Evolutionary conservation across 345 rosid species (phyloP).

Genomic region (Kandelia obovata): DNA sequence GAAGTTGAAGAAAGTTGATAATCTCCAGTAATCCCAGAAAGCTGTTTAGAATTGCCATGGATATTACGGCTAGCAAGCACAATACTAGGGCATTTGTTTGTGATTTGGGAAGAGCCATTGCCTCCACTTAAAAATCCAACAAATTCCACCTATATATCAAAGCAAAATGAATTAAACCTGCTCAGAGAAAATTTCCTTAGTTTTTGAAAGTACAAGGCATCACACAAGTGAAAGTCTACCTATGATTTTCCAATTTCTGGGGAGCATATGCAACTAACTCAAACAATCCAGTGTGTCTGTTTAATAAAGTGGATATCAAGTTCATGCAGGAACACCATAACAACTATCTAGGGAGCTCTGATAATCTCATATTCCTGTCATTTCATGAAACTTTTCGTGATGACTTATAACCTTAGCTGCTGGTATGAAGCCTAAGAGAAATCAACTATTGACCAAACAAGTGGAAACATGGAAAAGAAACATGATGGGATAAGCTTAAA

Average conservation of each 20-base stretch:
- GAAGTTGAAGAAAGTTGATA: constrained; percentile 52
- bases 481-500: background rate
- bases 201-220: background rate
- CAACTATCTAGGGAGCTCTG: background rate
- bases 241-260: background rate
- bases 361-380: background rate
- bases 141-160: constrained; percentile 45
- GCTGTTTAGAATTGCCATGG: constrained; percentile 32
- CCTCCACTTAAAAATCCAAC: constrained; percentile 41
- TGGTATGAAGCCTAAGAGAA: background rate
- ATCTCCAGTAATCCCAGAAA: constrained; percentile 49
- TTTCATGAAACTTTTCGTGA: background rate
- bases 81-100: constrained; percentile 35
- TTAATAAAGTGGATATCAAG: background rate
- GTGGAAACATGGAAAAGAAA: background rate
- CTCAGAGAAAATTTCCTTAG: constrained; percentile 3
- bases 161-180: constrained; percentile 5
- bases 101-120: constrained; percentile 19
- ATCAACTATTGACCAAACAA: background rate
- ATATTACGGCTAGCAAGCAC: constrained; percentile 23
- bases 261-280: background rate
- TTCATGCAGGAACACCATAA: background rate
- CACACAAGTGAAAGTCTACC: background rate
- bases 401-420: too few relatives aligned
- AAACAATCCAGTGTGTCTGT: background rate